Percentiles rank a stretch among this genome's conserved stretches.
These are phyloP conservation scores for Lactuca saligna DNA, from an alignment of 129 eudicot species.

Conservation along the genomic window DNA sequence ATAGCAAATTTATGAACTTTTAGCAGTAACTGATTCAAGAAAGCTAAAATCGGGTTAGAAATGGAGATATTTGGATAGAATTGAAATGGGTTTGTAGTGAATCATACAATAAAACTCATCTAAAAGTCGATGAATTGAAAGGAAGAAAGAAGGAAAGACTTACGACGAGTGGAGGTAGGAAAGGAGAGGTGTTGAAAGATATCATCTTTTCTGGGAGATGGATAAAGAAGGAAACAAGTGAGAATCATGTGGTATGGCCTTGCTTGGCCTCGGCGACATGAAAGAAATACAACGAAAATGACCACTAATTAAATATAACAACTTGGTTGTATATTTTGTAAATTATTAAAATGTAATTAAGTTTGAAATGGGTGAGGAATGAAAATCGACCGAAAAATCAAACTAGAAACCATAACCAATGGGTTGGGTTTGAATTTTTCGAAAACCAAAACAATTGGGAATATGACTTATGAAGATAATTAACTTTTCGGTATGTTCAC, in stretches of 20 bases:
- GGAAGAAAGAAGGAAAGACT: conserved; percentile 29
- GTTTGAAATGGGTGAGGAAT: too few species aligned
- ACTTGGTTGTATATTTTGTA: neutral
- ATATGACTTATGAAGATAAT: too few species aligned
- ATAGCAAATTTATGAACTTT: conserved; percentile 18
- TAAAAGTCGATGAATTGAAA: conserved; percentile 1
- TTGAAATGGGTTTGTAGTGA: conserved; percentile 13
- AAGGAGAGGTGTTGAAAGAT: conserved; percentile 13
- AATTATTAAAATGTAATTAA: too few species aligned
- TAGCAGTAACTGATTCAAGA: conserved; percentile 7
- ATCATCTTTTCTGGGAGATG: conserved; percentile 19
- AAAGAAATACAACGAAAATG: neutral
- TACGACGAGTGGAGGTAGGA: conserved; percentile 37
- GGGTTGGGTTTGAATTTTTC: too few species aligned
- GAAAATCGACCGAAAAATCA: too few species aligned
- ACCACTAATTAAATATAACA: neutral
- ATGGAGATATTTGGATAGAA: neutral
- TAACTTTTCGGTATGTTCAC: too few species aligned
- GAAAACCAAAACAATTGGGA: too few species aligned
- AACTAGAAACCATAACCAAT: too few species aligned
- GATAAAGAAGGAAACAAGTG: conserved; percentile 27
- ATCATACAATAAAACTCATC: conserved; percentile 2
- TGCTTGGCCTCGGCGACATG: conserved; percentile 4
- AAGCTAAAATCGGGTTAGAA: neutral
- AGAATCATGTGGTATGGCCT: conserved; percentile 27